Conservation (phyloP, 441 rosid species). For the Mallotus japonicus region DNA sequence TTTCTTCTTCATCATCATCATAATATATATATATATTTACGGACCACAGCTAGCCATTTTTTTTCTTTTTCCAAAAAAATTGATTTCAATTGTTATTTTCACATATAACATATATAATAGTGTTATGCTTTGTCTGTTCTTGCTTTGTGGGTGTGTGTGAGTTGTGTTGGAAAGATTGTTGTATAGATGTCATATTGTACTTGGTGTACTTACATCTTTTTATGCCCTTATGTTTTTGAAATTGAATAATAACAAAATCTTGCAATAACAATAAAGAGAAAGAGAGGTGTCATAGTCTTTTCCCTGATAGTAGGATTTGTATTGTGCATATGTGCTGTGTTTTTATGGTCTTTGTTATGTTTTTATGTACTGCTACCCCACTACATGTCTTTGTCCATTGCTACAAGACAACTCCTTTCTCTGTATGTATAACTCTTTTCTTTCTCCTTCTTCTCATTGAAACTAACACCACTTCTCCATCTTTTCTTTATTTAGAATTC, state of each 20-base stretch:
- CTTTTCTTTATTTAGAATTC: constrained; percentile 15
- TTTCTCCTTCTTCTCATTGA: neutral
- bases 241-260: constrained; percentile 16
- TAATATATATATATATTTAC: neutral
- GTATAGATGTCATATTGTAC: constrained; percentile 19
- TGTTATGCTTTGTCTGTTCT: neutral
- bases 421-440: too few relatives aligned
- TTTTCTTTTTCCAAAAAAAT: neutral
- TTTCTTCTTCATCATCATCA: neutral
- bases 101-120: neutral
- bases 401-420: constrained; percentile 29
- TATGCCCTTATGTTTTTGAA: neutral
- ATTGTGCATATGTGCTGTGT: neutral
- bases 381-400: constrained; percentile 15
- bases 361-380: neutral
- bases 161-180: constrained; percentile 6
- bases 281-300: constrained; percentile 11
- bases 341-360: neutral
- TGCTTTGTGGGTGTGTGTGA: neutral
- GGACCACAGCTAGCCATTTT: neutral
- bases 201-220: constrained; percentile 12
- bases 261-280: neutral
- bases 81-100: too few relatives aligned
- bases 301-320: constrained; percentile 26
- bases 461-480: neutral